Conservation (phyloP, 2,329 filamentous ascomycete species). For the Cladobotryum protrusum region DNA sequence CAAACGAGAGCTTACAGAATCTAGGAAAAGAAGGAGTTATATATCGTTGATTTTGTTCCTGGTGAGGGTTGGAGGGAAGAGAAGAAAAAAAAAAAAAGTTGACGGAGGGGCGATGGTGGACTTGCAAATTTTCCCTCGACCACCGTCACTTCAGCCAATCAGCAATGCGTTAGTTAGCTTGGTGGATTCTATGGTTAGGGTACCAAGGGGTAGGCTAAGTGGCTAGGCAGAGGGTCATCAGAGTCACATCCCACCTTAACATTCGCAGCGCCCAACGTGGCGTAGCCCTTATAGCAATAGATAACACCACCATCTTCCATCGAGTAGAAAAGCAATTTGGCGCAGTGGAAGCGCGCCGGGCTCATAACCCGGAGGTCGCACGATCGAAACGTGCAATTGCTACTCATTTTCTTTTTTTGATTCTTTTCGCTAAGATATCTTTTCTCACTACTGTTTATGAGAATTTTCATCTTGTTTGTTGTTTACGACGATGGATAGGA, state of each 20-base stretch:
- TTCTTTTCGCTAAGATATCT: too few relatives aligned
- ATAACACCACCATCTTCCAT: background rate
- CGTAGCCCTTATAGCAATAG: too few relatives aligned
- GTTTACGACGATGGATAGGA: too few relatives aligned
- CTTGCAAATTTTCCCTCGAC: slow-evolving; percentile 28
- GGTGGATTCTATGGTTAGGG: slow-evolving; percentile 19
- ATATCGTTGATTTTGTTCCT: slow-evolving; percentile 26
- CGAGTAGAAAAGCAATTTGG: slow-evolving; percentile 20
- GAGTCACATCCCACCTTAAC: too few relatives aligned
- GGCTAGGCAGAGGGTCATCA: too few relatives aligned
- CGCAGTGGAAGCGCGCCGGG: slow-evolving; percentile 25
- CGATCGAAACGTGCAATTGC: slow-evolving; percentile 28
- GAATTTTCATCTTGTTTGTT: too few relatives aligned
- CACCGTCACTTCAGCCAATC: slow-evolving; percentile 15
- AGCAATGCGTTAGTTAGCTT: background rate
- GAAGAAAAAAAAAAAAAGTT: slow-evolving; percentile 31
- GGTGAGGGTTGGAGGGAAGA: slow-evolving; percentile 23
- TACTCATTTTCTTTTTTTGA: slow-evolving; percentile 15
- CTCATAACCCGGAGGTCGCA: slow-evolving; percentile 25
- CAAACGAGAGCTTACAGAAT: slow-evolving; percentile 36
- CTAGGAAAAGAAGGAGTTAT: slow-evolving; percentile 33
- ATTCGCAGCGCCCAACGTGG: too few relatives aligned
- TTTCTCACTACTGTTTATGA: too few relatives aligned
- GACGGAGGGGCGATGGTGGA: slow-evolving; percentile 32
- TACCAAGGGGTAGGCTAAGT: slow-evolving; percentile 11